These are phyloP conservation scores for Globisporangium sylvaticum DNA, from an alignment of 352 stramenopile species.

Conservation along the genomic window DNA sequence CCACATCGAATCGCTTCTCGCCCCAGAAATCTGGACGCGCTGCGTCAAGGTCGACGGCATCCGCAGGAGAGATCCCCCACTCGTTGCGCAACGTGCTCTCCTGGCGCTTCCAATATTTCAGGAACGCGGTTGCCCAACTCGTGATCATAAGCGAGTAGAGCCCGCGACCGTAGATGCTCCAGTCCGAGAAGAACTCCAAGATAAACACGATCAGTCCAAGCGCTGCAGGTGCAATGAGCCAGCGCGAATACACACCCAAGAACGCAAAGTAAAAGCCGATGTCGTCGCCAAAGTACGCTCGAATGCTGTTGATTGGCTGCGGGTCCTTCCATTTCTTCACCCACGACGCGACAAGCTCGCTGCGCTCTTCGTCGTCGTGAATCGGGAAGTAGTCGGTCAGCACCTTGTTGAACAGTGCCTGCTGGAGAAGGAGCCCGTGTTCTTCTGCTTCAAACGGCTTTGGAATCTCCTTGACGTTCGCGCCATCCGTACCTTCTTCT, in stretches of 20 bases:
- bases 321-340: constrained; percentile 63
- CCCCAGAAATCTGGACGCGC: constrained; percentile 63
- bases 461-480: constrained; percentile 24
- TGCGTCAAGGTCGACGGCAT: constrained; percentile 48
- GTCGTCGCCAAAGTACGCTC: constrained; percentile 82
- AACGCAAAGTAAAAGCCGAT: constrained; percentile 98
- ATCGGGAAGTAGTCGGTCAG: constrained; percentile 71
- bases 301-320: constrained; percentile 57
- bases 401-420: constrained; percentile 62
- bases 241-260: constrained; percentile 93
- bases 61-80: constrained; percentile 62
- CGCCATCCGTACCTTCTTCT: constrained; percentile 5
- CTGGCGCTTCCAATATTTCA: constrained; percentile 91
- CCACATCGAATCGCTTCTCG: constrained; percentile 68
- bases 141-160: constrained; percentile 90
- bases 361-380: constrained; percentile 69
- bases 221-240: constrained; percentile 88
- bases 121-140: constrained; percentile 86
- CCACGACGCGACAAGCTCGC: constrained; percentile 60
- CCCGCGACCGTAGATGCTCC: constrained; percentile 55
- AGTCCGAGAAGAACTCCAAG: constrained; percentile 54
- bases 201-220: constrained; percentile 89
- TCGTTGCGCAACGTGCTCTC: constrained; percentile 83
- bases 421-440: constrained; percentile 59
- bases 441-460: constrained; percentile 63